Base-by-base conservation (phyloP, 2,329 filamentous ascomycete genomes). In the Colletotrichum sp. region DNA sequence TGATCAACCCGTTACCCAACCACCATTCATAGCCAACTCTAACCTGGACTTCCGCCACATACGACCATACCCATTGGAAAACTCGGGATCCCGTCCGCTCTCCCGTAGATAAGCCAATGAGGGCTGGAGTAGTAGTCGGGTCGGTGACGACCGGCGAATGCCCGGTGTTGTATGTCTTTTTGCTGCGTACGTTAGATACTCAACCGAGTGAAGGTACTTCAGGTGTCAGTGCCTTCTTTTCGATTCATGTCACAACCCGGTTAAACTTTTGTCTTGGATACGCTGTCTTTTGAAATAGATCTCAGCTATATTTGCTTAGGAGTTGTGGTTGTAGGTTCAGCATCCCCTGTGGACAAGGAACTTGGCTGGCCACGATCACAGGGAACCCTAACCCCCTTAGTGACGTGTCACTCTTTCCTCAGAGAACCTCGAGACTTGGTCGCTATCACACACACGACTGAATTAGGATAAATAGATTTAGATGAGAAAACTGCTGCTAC, bases 291-390 rank as follows among this genome's bases (percentile, higher is more conserved):
- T 1, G 0, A 44, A 10, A 44, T 18, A 44, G 5, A 39, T 44
- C 8, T 1, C 3, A 18, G 39, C 39, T 44, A 6, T 6, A 3
- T 18, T 44, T 5, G 10, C 16, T 18, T 0, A 1, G 39, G 5
- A n/a, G 39, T 44, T 2, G 39, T 18, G 39, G 39, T 44, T 44
- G 1, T n/a, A n/a, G 16, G 16, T n/a, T 44, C 0, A 44, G 2
- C 39, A 9, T 44, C 18, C 8, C 7, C 10, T 18, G 39, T n/a
- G 18, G 18, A 44, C 16, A 10, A n/a, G 16, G 8, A 44, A n/a
- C 39, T 44, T 44, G 39, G 39, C 39, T 44, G 18, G 39, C 39
- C 39, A 44, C 39, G 39, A 44, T 44, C 39, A n/a, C 39, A 44
- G 18, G 39, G 5, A 44, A 44, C 39, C 39, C 39, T n/a, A 44